Evolutionary conservation across 2,329 filamentous ascomycete genomes (phyloP).

Genomic region (Trichoderma gracile): DNA sequence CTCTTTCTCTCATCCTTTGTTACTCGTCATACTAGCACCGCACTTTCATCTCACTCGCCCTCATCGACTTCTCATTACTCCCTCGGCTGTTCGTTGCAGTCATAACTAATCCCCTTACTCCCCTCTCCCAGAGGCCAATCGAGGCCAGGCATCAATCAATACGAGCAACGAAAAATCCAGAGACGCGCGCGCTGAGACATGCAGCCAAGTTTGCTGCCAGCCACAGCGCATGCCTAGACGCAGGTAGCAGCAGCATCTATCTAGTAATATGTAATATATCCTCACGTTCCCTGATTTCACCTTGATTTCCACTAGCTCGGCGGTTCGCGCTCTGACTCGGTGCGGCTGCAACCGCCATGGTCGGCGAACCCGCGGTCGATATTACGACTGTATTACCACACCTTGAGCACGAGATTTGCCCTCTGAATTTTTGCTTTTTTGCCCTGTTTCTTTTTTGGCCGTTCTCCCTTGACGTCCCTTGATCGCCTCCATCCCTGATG

Average conservation of each 20-base stretch:
- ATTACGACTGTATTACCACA: constrained; percentile 20
- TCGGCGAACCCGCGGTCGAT: neutral
- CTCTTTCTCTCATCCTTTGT: too few relatives aligned
- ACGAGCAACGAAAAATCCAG: neutral
- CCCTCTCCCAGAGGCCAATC: neutral
- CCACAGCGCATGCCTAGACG: too few relatives aligned
- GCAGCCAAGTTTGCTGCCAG: neutral
- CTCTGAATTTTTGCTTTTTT: neutral
- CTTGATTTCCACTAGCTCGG: neutral
- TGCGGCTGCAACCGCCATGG: neutral
- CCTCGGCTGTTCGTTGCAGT: neutral
- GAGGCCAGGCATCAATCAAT: too few relatives aligned
- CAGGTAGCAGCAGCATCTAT: too few relatives aligned
- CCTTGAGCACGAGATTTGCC: neutral
- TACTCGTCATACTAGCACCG: too few relatives aligned
- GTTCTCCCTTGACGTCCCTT: neutral
- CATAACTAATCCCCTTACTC: too few relatives aligned
- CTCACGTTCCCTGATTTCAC: neutral
- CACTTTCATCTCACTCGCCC: neutral
- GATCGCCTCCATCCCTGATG: neutral
- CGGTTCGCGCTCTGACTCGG: constrained; percentile 5
- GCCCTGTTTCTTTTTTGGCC: neutral
- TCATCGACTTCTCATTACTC: neutral
- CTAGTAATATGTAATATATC: neutral
- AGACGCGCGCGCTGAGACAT: neutral